A percentile compares a stretch with the other conserved stretches of the same genome.
These are phyloP conservation scores for Arxiozyma slooffiae DNA, from an alignment of 1,139 yeast species.

Conservation along the genomic window DNA sequence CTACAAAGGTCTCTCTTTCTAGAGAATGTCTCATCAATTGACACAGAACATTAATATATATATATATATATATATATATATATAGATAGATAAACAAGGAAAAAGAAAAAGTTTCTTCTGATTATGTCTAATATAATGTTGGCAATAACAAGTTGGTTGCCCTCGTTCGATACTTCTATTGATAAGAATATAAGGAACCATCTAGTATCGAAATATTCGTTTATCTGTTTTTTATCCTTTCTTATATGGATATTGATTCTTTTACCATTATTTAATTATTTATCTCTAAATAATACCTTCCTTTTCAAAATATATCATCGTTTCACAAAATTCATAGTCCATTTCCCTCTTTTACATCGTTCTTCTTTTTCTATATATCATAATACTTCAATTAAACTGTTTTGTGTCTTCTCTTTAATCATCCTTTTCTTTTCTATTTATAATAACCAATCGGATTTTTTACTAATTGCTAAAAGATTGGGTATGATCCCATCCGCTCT, in stretches of 20 bases:
- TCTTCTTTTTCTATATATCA: slow-evolving; percentile 19
- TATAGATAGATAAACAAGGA: no score
- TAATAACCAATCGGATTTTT: slow-evolving; percentile 17
- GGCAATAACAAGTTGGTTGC: slow-evolving; percentile 1
- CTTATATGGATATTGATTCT: slow-evolving; percentile 13
- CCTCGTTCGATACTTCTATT: slow-evolving; percentile 10
- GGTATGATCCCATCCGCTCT: slow-evolving; percentile 54
- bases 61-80: no score
- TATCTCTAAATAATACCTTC: slow-evolving; percentile 16
- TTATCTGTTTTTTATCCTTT: slow-evolving; percentile 9
- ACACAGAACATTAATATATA: no score
- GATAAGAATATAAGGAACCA: slow-evolving; percentile 8
- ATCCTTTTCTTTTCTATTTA: slow-evolving; percentile 10
- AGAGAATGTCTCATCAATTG: no score
- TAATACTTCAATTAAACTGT: slow-evolving; percentile 19
- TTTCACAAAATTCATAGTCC: slow-evolving; percentile 18
- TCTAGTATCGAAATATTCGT: slow-evolving; percentile 8
- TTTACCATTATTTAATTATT: slow-evolving; percentile 19
- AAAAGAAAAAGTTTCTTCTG: no score
- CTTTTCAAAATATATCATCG: slow-evolving; percentile 20
- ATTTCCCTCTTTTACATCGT: slow-evolving; percentile 14
- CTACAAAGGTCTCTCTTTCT: no score
- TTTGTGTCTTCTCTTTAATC: slow-evolving; percentile 19
- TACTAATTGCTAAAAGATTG: slow-evolving; percentile 29
- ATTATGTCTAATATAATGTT: background rate